These are phyloP conservation scores for Cinchona pubescens DNA, from an alignment of 257 asterid genomes.

Conservation along the genomic window DNA sequence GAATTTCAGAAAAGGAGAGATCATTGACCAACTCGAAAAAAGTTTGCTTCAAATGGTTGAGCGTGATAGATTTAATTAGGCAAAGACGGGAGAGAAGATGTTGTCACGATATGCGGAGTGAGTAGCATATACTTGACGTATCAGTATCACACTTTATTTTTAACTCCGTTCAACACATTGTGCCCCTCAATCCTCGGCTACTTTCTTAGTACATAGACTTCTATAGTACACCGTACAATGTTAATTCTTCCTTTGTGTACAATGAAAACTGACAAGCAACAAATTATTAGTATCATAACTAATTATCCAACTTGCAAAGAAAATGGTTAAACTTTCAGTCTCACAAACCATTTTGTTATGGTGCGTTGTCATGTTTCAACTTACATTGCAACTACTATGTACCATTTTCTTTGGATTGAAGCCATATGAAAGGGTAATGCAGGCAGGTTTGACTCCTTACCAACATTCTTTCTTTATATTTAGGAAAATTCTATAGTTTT, in stretches of 20 bases:
- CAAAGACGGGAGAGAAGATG: not conserved
- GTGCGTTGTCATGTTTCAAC: too few species aligned
- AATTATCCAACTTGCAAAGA: not conserved
- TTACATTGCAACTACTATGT: too few species aligned
- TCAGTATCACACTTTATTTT: too few species aligned
- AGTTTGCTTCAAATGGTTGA: constrained; percentile 48
- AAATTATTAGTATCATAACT: not conserved
- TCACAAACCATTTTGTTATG: too few species aligned
- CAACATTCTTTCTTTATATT: too few species aligned
- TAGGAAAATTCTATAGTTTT: too few species aligned
- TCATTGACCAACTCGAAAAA: constrained; percentile 38
- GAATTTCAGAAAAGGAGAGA: constrained; percentile 40
- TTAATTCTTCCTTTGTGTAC: not conserved
- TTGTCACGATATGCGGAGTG: too few species aligned
- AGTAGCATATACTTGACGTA: too few species aligned
- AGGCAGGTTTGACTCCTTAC: too few species aligned
- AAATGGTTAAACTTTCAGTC: constrained; percentile 1
- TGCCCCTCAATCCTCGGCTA: not conserved
- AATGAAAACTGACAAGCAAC: not conserved
- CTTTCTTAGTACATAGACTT: not conserved
- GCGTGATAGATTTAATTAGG: constrained; percentile 29
- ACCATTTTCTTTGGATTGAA: too few species aligned
- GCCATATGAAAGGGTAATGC: too few species aligned
- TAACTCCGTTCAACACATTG: not conserved
- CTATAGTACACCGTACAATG: not conserved